These are phyloP conservation scores for Starmera caribaea DNA, from an alignment of 805 yeast species.

Conservation along the genomic window DNA sequence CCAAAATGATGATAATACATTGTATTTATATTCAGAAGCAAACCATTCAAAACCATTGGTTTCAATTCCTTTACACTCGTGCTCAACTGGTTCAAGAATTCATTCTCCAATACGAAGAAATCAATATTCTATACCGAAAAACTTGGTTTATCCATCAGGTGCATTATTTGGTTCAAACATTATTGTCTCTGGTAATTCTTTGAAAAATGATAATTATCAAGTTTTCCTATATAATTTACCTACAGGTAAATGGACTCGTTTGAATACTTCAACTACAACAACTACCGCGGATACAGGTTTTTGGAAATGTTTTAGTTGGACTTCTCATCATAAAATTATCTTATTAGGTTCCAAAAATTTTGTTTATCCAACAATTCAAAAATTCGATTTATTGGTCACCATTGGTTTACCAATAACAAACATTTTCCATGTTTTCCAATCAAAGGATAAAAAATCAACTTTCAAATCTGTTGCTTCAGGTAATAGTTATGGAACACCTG, in stretches of 20 bases:
- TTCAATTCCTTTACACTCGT: constrained; percentile 23
- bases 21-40: constrained; percentile 12
- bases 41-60: constrained; percentile 18
- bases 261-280: constrained; percentile 43
- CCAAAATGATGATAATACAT: constrained; percentile 1
- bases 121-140: constrained; percentile 31
- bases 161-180: constrained; percentile 60
- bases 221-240: constrained; percentile 43
- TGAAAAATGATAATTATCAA: constrained; percentile 31
- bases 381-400: constrained; percentile 33
- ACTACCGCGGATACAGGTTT: constrained; percentile 37
- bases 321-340: constrained; percentile 64
- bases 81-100: constrained; percentile 22
- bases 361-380: constrained; percentile 28
- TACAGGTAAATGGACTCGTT: constrained; percentile 53
- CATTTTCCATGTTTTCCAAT: constrained; percentile 18
- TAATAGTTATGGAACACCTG: neutral
- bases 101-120: constrained; percentile 13
- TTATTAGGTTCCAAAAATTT: constrained; percentile 39
- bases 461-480: no score
- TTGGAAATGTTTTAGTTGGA: constrained; percentile 67
- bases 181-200: constrained; percentile 50
- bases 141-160: constrained; percentile 46
- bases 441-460: neutral
- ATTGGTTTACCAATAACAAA: constrained; percentile 49